Percentiles rank a stretch among this genome's conserved stretches.
These are phyloP conservation scores for Canna indica DNA, from an alignment of 176 grass and related monocot species.

Conservation along the genomic window DNA sequence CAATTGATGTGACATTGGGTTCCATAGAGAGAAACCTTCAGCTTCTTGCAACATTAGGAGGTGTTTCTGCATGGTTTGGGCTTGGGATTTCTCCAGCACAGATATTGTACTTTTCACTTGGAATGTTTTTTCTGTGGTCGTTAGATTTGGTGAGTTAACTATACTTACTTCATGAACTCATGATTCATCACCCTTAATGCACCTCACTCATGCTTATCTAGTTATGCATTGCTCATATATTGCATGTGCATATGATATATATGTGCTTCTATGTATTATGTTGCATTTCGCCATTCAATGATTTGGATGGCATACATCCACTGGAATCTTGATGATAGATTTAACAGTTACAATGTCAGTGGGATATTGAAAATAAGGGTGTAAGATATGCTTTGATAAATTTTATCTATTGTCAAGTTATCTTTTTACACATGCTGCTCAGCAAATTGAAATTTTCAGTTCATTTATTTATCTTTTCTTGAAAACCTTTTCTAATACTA, in stretches of 20 bases:
- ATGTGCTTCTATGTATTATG: neutral
- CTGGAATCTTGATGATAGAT: neutral
- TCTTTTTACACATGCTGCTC: no score
- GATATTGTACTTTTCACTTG: conserved; percentile 47
- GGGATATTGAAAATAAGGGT: neutral
- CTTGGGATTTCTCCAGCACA: conserved; percentile 58
- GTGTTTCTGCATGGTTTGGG: conserved; percentile 33
- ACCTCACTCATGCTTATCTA: neutral
- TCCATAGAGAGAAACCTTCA: conserved; percentile 75
- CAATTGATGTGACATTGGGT: conserved; percentile 55
- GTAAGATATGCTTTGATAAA: neutral
- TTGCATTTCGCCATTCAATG: neutral
- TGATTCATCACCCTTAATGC: neutral
- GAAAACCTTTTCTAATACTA: no score
- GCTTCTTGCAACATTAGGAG: conserved; percentile 51
- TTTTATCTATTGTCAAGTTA: no score
- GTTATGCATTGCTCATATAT: neutral
- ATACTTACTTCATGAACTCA: neutral
- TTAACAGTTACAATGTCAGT: neutral
- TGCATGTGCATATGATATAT: neutral
- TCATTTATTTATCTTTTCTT: no score
- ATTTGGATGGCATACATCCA: neutral
- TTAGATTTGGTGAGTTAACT: conserved; percentile 71
- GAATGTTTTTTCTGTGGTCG: conserved; percentile 62
- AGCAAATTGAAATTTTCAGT: no score